Base-by-base conservation (phyloP, 306 rosid genomes). In the Cicer pinnatifidum region DNA sequence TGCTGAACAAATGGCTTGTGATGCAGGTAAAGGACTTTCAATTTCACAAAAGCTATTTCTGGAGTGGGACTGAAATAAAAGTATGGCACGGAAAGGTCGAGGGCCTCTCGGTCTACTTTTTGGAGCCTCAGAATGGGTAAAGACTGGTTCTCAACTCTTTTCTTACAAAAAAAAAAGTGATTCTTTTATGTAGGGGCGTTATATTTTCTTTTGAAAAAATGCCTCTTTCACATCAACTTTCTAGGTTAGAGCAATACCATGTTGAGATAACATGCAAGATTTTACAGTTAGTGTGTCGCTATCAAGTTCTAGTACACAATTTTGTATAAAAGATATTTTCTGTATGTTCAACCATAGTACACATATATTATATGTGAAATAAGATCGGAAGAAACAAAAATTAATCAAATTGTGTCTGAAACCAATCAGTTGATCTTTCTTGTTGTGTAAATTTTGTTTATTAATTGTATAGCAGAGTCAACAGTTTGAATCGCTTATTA, bases 61-160 rank as follows among this genome's bases (percentile, higher is more conserved):
- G 97, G 97, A 87, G 92, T 33, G 93, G 88, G 72, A 91, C 97
- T 67, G 99, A 95, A 81, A 82, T 95, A 82, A 95, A 95, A 85
- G 92, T 88, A 68, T 95, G 93, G 93, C 87, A 67, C 72, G 99
- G 99, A 82, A 90, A 90, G 80, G 99, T 91, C 68, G 99, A 91
- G 77, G 96, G 97, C 71, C 82, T 95, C 72, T 82, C 97, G 43
- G 97, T 92, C 73, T 90, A 86, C 93, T 87, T 95, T 82, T 79
- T 95, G 95, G 99, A 95, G 85, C 97, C 97, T 76, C 97, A 86
- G 77, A 95, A 95, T 77, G 87, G 99, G 99, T 90, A 91, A 75
- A 40, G 46, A 17, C 75, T 75, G 73, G 39, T 54, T 68, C 64
- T 73, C 9, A 51, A 13, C 71, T 71, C 53, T 59, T 73, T 37